Evolutionary conservation across 148 eudicot genomes (phyloP).

Genomic region (Beta vulgaris): DNA sequence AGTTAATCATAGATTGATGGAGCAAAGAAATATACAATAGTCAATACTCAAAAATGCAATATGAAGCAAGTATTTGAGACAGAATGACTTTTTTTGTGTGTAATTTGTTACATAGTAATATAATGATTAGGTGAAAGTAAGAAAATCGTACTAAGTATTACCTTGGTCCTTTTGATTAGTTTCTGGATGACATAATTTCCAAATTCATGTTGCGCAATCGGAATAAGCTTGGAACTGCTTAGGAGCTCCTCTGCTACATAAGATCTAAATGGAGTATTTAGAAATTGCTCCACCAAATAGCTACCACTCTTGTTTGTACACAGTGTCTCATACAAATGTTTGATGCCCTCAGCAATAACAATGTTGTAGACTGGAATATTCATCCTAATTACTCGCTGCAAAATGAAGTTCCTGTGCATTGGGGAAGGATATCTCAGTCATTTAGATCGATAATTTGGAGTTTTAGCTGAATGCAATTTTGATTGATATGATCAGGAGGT

Average conservation of each 20-base stretch:
- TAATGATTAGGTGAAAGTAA: too few relatives aligned
- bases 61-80: too few relatives aligned
- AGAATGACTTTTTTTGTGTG: too few relatives aligned
- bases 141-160: too few relatives aligned
- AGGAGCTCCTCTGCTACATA: neutral
- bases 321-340: neutral
- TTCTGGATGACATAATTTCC: conserved; percentile 27
- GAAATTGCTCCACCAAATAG: conserved; percentile 19
- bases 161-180: conserved; percentile 10
- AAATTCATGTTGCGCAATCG: conserved; percentile 4
- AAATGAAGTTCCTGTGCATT: conserved; percentile 17
- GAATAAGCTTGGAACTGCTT: neutral
- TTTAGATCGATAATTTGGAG: too few relatives aligned
- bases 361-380: neutral
- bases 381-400: conserved; percentile 19
- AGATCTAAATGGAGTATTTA: neutral
- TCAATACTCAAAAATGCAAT: too few relatives aligned
- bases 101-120: too few relatives aligned
- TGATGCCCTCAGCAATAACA: neutral
- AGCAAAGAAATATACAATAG: too few relatives aligned
- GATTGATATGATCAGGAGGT: too few relatives aligned
- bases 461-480: too few relatives aligned
- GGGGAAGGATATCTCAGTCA: too few relatives aligned
- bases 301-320: conserved; percentile 16
- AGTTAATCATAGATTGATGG: too few relatives aligned